Conservation (phyloP, 225 moss, liverwort and hornwort species). For the Physcomitrellopsis africana region DNA sequence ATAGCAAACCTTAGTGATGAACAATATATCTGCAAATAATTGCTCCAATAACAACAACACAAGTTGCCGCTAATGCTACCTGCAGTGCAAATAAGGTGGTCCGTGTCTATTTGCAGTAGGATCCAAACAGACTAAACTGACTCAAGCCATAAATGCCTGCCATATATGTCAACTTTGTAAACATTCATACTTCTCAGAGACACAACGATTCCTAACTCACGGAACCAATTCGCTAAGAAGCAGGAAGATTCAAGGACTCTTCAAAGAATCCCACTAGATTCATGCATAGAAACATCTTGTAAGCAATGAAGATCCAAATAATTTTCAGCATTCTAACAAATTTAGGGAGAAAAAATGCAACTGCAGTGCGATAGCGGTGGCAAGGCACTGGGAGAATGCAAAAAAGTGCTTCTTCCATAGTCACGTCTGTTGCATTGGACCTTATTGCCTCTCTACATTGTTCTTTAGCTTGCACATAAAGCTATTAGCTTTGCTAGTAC, state of each 20-base stretch:
- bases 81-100: slow-evolving; percentile 43
- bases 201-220: slow-evolving; percentile 8
- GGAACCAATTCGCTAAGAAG: too few species aligned
- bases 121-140: not conserved
- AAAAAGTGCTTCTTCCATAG: slow-evolving; percentile 83
- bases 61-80: slow-evolving; percentile 69
- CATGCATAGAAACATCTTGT: slow-evolving; percentile 2
- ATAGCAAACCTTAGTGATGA: too few species aligned
- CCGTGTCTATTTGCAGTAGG: too few species aligned
- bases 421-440: slow-evolving; percentile 58
- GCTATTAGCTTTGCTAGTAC: slow-evolving; percentile 23
- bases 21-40: slow-evolving; percentile 72
- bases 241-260: too few species aligned
- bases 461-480: slow-evolving; percentile 79
- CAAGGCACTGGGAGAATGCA: slow-evolving; percentile 88
- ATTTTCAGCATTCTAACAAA: slow-evolving; percentile 16
- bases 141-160: too few species aligned
- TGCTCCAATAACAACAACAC: slow-evolving; percentile 74
- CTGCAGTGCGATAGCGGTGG: slow-evolving; percentile 83
- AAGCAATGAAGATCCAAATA: not conserved
- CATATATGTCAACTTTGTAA: too few species aligned
- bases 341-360: slow-evolving; percentile 38
- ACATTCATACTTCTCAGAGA: slow-evolving; percentile 6
- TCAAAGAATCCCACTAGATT: not conserved
- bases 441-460: too few species aligned